Evolutionary conservation across 176 grass and related monocot genomes (phyloP), one percentile per base, ranked within the genome.

Genomic region (Cenchrus fungigraminus): DNA sequence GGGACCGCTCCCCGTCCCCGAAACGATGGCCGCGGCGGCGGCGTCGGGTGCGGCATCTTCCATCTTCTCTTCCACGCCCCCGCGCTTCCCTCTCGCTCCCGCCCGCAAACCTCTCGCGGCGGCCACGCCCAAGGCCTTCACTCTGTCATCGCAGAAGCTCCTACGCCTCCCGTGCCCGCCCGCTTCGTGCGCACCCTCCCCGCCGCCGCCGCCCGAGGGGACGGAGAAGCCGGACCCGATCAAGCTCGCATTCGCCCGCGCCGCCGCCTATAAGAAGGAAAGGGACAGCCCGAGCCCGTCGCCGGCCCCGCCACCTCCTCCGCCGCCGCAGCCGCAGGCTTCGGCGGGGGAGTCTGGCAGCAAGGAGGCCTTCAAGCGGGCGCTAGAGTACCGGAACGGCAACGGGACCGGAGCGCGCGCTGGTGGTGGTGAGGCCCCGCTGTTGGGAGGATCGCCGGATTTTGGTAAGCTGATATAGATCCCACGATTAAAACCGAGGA

Each of bases 241-340:
- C 73, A 79, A 86, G 65, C 88, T 86, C 84, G 84, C 84, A 14
- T 86, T 86, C 84, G 83, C 79, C 84, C 79, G 79, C 20, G 88
- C 88, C 20, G 83, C 88, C 6, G 88, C 88, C 0, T 86, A 86
- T 74, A 90, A 83, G 84, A 82, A 86, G 73, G 88, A 86, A 58
- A 77, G 88, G 66, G 79, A 82, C 28, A 86, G 64, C 65, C 83
- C 47, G 19, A 52, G 60, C 20, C 75, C 82, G 3, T 42, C 74
- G 4, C 73, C 83, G 4, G 32, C 60, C n/a, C 49, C 82, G 5
- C 50, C 75, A 4, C 73, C 85, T 8, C 64, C 78, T 20, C 9
- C 67, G 2, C 19, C 74, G 6, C 34, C 77, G 20, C 82, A 42
- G 73, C 65, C 40, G 6, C 43, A 37, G 82, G 58, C 52, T 13